phyloP scores from a whole-genome alignment of 768 basidiomycete species.

The Amanita rimosa region DNA sequence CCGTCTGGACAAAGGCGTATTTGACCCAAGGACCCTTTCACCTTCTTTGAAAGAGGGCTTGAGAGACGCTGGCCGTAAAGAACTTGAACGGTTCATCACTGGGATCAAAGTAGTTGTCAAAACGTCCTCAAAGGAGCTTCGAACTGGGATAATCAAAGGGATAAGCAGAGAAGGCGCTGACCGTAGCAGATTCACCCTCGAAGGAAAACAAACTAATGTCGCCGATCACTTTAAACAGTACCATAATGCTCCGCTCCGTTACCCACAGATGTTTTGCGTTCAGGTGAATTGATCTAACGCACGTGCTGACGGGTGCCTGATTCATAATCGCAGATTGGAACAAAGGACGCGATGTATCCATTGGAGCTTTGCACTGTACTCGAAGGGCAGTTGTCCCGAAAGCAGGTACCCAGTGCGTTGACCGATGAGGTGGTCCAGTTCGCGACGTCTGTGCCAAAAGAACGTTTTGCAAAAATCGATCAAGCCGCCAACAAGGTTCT shows the following conservation, averaged over 20 bases:
- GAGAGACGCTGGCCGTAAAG: constrained; percentile 37
- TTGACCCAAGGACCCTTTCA: constrained; percentile 8
- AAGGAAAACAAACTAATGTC: constrained; percentile 22
- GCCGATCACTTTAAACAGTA: constrained; percentile 10
- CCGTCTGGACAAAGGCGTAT: constrained; percentile 8
- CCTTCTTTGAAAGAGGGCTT: constrained; percentile 29
- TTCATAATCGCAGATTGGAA: constrained; percentile 33
- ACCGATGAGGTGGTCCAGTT: constrained; percentile 54
- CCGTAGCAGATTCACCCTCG: constrained; percentile 36
- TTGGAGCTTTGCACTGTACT: constrained; percentile 56
- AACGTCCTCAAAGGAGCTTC: constrained; percentile 7
- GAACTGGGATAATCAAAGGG: constrained; percentile 40
- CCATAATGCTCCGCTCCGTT: constrained; percentile 23
- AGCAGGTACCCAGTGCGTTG: constrained; percentile 57
- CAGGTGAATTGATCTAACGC: constrained; percentile 28
- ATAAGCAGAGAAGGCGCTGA: constrained; percentile 40
- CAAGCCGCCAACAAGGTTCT: constrained; percentile 38
- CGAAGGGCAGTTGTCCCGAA: constrained; percentile 59
- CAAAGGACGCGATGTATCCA: constrained; percentile 45
- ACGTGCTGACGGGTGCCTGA: background rate
- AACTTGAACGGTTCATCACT: constrained; percentile 24
- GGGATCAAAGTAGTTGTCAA: constrained; percentile 20
- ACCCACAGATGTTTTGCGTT: constrained; percentile 38
- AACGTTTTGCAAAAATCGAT: constrained; percentile 43
- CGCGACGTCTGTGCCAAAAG: constrained; percentile 49